A percentile compares a stretch with the other conserved stretches of the same genome.
phyloP scores from a whole-genome alignment of 805 yeast genomes.

The Kodamaea restingae region DNA sequence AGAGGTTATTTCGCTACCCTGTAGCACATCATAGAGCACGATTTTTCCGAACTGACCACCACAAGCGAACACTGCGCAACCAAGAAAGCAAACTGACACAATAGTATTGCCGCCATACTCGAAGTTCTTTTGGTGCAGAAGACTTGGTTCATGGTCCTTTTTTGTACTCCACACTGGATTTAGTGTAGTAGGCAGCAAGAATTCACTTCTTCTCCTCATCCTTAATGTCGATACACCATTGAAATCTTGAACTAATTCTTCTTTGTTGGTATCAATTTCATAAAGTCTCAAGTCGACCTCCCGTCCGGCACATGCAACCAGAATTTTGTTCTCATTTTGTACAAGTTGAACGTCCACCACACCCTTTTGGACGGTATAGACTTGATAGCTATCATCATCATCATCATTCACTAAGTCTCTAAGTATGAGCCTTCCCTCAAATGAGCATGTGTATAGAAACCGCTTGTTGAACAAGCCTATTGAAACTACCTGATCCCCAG shows the following conservation, averaged over 20 bases:
- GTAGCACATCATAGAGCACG: constrained; percentile 16
- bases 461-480: constrained; percentile 24
- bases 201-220: not conserved
- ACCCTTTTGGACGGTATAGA: constrained; percentile 23
- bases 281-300: constrained; percentile 25
- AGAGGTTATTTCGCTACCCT: constrained; percentile 14
- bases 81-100: constrained; percentile 18
- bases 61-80: constrained; percentile 17
- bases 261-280: constrained; percentile 15
- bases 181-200: not conserved
- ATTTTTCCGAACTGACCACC: constrained; percentile 33
- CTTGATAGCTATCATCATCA: constrained; percentile 25
- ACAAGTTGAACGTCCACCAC: constrained; percentile 19
- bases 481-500: constrained; percentile 22
- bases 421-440: constrained; percentile 31
- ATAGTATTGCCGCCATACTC: constrained; percentile 17
- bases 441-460: constrained; percentile 31
- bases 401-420: constrained; percentile 37
- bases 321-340: constrained; percentile 12
- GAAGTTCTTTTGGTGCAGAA: not conserved
- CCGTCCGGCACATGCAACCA: constrained; percentile 24
- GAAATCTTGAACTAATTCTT: too few species aligned
- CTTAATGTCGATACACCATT: too few species aligned
- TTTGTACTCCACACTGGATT: not conserved
- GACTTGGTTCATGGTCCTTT: not conserved